Percentiles rank a stretch among this genome's conserved stretches.
phyloP scores from a whole-genome alignment of 441 rosid genomes.

The Erodium texanum region DNA sequence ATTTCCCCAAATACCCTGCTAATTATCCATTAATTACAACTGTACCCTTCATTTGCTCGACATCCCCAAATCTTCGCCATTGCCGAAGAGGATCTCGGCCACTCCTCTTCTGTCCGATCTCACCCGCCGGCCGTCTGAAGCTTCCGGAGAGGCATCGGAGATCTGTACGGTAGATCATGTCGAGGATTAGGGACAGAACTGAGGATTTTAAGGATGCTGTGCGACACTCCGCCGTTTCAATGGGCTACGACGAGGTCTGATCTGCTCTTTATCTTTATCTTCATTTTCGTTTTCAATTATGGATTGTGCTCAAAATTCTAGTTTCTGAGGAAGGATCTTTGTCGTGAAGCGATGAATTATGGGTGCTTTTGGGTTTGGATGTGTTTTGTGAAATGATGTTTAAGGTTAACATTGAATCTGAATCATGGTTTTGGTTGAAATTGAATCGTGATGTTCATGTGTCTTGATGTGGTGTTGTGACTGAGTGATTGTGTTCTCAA shows the following conservation, averaged over 20 bases:
- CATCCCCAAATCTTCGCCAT: slow-evolving; percentile 1
- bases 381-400: too few relatives aligned
- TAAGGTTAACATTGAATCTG: too few relatives aligned
- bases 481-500: background rate
- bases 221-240: slow-evolving; percentile 52
- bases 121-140: slow-evolving; percentile 2
- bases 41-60: background rate
- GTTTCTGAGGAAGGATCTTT: background rate
- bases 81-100: background rate
- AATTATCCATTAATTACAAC: background rate
- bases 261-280: background rate
- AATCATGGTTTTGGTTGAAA: background rate
- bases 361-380: too few relatives aligned
- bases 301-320: background rate
- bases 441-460: background rate
- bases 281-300: slow-evolving; percentile 3
- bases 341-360: too few relatives aligned
- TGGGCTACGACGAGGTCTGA: slow-evolving; percentile 66
- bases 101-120: background rate
- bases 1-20: background rate
- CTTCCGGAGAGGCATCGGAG: background rate
- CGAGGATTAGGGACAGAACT: slow-evolving; percentile 72
- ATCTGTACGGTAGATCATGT: slow-evolving; percentile 31
- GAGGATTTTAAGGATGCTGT: slow-evolving; percentile 90
- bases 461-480: background rate